Conservation (phyloP, 257 asterid genomes). For the Solanum virginianum region DNA sequence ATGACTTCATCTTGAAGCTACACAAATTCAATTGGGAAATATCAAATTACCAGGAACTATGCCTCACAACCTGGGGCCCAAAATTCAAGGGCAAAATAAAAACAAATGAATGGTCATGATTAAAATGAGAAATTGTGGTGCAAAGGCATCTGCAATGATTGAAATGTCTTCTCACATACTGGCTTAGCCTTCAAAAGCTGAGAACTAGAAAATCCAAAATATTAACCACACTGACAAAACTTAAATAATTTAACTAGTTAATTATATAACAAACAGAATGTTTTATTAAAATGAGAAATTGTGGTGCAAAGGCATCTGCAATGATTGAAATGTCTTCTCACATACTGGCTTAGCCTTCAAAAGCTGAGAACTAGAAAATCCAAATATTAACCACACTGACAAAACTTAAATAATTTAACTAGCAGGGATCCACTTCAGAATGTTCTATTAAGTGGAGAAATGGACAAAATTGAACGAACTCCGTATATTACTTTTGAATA, state of each 20-base stretch:
- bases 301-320: not conserved
- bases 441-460: not conserved
- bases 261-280: no score
- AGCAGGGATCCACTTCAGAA: no score
- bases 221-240: not conserved
- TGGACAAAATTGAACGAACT: not conserved
- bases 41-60: not conserved
- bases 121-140: not conserved
- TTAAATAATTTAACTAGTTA: not conserved
- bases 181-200: not conserved
- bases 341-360: not conserved
- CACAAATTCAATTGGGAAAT: constrained; percentile 9
- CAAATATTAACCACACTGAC: not conserved
- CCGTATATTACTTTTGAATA: not conserved
- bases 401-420: not conserved
- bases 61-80: not conserved
- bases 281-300: not conserved
- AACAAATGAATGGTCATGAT: not conserved
- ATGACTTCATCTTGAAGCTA: constrained; percentile 96
- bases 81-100: constrained; percentile 5
- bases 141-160: not conserved
- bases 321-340: not conserved
- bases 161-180: not conserved
- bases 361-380: not conserved
- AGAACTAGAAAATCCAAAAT: not conserved